Evolutionary conservation across 768 basidiomycete species (phyloP), one percentile per base, ranked within the genome.

Genomic region (Leucocoprinus leucothites): DNA sequence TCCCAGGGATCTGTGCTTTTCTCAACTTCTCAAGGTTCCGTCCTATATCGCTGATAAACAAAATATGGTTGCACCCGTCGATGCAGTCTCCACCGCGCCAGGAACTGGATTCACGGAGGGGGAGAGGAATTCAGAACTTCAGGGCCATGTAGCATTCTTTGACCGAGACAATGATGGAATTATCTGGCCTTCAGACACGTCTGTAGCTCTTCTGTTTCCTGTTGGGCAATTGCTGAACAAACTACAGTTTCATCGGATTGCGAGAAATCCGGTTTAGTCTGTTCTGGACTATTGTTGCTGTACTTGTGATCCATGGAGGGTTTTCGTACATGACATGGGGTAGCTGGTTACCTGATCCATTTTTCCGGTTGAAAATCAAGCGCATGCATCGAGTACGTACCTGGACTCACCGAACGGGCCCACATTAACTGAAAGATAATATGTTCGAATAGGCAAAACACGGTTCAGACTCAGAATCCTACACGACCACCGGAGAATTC

Each of bases 121-220:
- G 34, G 63, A 64, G 47, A 53, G 60, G 31, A 73, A 74, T 63
- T 69, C 73, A 2, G 71, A 69, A 9, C 66, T 79, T 11, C 72
- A 79, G 62, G 60, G 60, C 14, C 77, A 78, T 57, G 72, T 74
- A 60, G 72, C 72, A 34, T 79, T 76, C 66, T 78, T 78, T 58
- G 77, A 79, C 66, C 57, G 56, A 28, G 76, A 79, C 62, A 57
- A 60, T 22, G 77, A 78, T 60, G 77, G 76, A 3, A 65, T 76
- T 38, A 78, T 79, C 53, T 78, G 74, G 72, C 76, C 76, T 5
- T 57, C 36, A 11, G 76, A 79, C 59, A 79, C 76, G 75, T 77
- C 55, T 55, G 72, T 66, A 11, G 41, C 11, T 0, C n/a, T 11
- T 47, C 21, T 26, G 11, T 18, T 57, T 16, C 24, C 9, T n/a